These are phyloP conservation scores for Pelargonium hybrid DNA, from an alignment of 441 rosid genomes.

Conservation along the genomic window DNA sequence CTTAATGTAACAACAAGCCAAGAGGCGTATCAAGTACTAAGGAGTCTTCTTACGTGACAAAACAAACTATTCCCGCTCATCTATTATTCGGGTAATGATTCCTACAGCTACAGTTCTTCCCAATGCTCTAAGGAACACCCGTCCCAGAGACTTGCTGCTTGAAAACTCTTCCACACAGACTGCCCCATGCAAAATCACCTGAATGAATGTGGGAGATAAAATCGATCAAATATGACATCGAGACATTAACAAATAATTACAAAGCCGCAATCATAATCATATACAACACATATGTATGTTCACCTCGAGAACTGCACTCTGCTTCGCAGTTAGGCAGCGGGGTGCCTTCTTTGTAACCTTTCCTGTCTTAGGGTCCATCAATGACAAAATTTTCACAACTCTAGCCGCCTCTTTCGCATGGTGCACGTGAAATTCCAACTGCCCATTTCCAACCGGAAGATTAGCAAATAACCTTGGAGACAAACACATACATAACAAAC, in stretches of 20 bases:
- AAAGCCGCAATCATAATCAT: background rate
- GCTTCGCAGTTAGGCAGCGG: slow-evolving; percentile 66
- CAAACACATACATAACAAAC: background rate
- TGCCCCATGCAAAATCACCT: slow-evolving; percentile 54
- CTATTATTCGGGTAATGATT: slow-evolving; percentile 53
- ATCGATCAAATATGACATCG: background rate
- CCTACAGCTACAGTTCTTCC: slow-evolving; percentile 87
- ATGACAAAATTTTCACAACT: slow-evolving; percentile 47
- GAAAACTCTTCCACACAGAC: slow-evolving; percentile 70
- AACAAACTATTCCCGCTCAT: slow-evolving; percentile 25
- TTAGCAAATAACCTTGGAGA: background rate
- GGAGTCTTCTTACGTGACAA: too few relatives aligned
- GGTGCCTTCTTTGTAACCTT: slow-evolving; percentile 69
- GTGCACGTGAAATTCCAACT: slow-evolving; percentile 91
- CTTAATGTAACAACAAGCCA: too few relatives aligned
- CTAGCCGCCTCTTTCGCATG: slow-evolving; percentile 83
- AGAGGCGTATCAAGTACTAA: too few relatives aligned
- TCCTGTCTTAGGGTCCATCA: slow-evolving; percentile 86
- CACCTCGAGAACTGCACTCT: slow-evolving; percentile 79
- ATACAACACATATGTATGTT: background rate
- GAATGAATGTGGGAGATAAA: slow-evolving; percentile 16
- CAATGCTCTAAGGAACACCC: slow-evolving; percentile 61
- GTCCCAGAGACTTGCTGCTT: slow-evolving; percentile 71
- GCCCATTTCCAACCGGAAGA: slow-evolving; percentile 17
- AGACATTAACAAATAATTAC: background rate